Evolutionary conservation across 257 asterid species (phyloP).

Genomic region (Rubia yunnanensis): DNA sequence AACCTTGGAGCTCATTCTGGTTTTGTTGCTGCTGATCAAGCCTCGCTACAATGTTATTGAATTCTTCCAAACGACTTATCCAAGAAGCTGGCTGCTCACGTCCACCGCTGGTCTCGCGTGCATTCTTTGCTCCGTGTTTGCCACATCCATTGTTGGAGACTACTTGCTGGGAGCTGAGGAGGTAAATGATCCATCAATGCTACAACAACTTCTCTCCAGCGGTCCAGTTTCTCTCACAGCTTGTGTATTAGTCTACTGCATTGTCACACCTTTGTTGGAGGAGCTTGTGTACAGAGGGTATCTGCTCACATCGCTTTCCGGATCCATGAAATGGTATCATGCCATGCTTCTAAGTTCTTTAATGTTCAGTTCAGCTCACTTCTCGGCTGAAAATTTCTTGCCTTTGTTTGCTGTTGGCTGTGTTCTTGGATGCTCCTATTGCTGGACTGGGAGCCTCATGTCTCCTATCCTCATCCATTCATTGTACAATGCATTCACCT

Average conservation of each 20-base stretch:
- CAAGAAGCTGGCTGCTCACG: slow-evolving; percentile 61
- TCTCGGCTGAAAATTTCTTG: slow-evolving; percentile 65
- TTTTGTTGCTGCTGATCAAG: slow-evolving; percentile 52
- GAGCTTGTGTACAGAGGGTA: slow-evolving; percentile 80
- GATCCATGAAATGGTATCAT: slow-evolving; percentile 62
- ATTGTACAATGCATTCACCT: slow-evolving; percentile 59
- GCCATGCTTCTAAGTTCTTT: slow-evolving; percentile 60
- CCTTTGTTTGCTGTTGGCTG: slow-evolving; percentile 53
- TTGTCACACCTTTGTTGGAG: slow-evolving; percentile 72
- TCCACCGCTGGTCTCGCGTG: slow-evolving; percentile 44
- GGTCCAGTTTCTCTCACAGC: slow-evolving; percentile 39
- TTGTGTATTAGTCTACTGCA: slow-evolving; percentile 46
- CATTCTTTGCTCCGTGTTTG: slow-evolving; percentile 46
- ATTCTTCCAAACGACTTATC: slow-evolving; percentile 33
- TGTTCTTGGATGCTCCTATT: slow-evolving; percentile 66
- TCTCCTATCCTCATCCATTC: slow-evolving; percentile 58
- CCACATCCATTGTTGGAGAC: slow-evolving; percentile 47
- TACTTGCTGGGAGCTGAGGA: slow-evolving; percentile 47
- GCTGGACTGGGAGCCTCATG: slow-evolving; percentile 75
- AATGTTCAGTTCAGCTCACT: slow-evolving; percentile 68
- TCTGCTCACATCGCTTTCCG: slow-evolving; percentile 56
- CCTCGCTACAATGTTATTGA: slow-evolving; percentile 43
- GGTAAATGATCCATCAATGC: slow-evolving; percentile 40
- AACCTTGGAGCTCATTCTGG: slow-evolving; percentile 47
- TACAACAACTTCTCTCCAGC: slow-evolving; percentile 55